These are phyloP conservation scores for Camelina hispida DNA, from an alignment of 345 rosid genomes.

Conservation along the genomic window DNA sequence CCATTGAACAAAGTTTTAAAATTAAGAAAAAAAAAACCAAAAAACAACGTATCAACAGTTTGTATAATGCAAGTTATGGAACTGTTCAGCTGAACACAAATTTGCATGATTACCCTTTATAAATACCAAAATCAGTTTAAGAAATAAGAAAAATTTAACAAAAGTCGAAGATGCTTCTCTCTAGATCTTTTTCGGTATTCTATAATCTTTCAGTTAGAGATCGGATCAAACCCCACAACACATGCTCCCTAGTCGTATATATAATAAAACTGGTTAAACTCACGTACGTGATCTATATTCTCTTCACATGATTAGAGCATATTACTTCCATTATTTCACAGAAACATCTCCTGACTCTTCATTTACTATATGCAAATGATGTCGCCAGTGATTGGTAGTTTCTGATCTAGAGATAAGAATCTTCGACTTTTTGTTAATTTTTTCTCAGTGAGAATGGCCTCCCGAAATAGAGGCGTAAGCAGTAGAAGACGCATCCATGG, in stretches of 20 bases:
- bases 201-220: slow-evolving; percentile 18
- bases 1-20: too few relatives aligned
- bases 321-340: slow-evolving; percentile 21
- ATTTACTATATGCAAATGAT: slow-evolving; percentile 17
- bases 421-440: too few relatives aligned
- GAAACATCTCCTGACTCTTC: slow-evolving; percentile 26
- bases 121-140: not conserved
- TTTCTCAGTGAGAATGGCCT: too few relatives aligned
- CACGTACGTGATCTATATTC: slow-evolving; percentile 16
- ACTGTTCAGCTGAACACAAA: slow-evolving; percentile 18
- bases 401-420: too few relatives aligned
- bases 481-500: too few relatives aligned
- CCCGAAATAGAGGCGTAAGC: too few relatives aligned
- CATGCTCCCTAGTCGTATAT: not conserved
- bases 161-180: slow-evolving; percentile 21
- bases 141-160: not conserved
- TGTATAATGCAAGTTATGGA: not conserved
- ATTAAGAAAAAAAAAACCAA: too few relatives aligned
- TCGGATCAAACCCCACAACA: slow-evolving; percentile 27
- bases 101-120: not conserved
- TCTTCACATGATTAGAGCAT: slow-evolving; percentile 32
- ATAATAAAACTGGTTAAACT: not conserved
- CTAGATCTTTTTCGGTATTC: slow-evolving; percentile 19
- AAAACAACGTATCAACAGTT: too few relatives aligned
- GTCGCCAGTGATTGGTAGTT: not conserved